phyloP scores from a whole-genome alignment of 345 rosid species.

The Turritis glabra region DNA sequence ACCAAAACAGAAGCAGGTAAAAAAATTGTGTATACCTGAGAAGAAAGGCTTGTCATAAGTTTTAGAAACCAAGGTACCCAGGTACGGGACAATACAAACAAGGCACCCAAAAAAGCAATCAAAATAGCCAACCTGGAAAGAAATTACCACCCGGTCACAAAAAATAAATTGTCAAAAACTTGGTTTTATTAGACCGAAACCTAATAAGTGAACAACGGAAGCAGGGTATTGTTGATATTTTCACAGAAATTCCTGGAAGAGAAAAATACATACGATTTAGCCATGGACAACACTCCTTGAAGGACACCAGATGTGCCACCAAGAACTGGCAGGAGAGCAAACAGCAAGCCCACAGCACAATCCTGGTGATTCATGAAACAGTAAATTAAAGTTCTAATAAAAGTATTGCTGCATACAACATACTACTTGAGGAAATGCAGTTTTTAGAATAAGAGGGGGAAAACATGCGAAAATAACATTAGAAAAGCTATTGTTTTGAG shows the following conservation, averaged over 20 bases:
- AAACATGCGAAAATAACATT: background rate
- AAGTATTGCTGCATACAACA: slow-evolving; percentile 17
- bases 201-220: slow-evolving; percentile 15
- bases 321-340: slow-evolving; percentile 94
- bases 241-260: slow-evolving; percentile 1
- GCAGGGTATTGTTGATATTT: background rate
- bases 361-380: slow-evolving; percentile 50
- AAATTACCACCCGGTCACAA: slow-evolving; percentile 10
- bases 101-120: slow-evolving; percentile 68
- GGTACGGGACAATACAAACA: slow-evolving; percentile 67
- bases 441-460: background rate
- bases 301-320: slow-evolving; percentile 88
- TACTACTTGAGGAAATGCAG: slow-evolving; percentile 6
- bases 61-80: slow-evolving; percentile 88
- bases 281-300: slow-evolving; percentile 83
- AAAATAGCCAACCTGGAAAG: slow-evolving; percentile 65
- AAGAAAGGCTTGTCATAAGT: slow-evolving; percentile 85
- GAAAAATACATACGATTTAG: slow-evolving; percentile 65
- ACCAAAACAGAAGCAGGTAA: slow-evolving; percentile 12
- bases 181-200: background rate
- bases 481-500: background rate
- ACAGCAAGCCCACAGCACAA: slow-evolving; percentile 90
- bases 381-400: slow-evolving; percentile 8
- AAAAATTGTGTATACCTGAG: slow-evolving; percentile 53
- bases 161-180: background rate